phyloP scores from a whole-genome alignment of 345 rosid genomes.

The Heritiera littoralis region DNA sequence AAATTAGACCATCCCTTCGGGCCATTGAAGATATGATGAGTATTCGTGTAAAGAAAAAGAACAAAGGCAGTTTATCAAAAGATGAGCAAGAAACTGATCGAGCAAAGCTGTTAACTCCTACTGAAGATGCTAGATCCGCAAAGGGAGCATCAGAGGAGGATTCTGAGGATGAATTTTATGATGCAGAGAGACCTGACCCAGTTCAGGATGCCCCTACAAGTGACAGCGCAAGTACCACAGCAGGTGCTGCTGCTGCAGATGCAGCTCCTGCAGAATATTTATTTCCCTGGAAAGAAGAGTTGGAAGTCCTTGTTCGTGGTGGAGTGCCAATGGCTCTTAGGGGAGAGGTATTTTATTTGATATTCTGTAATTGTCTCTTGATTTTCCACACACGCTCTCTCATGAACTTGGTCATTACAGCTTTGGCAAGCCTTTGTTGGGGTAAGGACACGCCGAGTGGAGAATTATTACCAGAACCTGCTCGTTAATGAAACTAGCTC shows the following conservation, averaged over 20 bases:
- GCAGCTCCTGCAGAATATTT: constrained; percentile 42
- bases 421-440: constrained; percentile 99
- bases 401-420: constrained; percentile 45
- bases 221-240: constrained; percentile 48
- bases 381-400: constrained; percentile 13
- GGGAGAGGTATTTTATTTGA: constrained; percentile 74
- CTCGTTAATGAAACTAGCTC: constrained; percentile 60
- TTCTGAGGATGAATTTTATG: constrained; percentile 97
- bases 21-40: constrained; percentile 88
- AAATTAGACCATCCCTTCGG: constrained; percentile 78
- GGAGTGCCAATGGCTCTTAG: constrained; percentile 98
- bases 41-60: constrained; percentile 70
- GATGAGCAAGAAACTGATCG: constrained; percentile 45
- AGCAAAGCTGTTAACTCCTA: constrained; percentile 45
- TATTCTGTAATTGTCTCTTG: constrained; percentile 14
- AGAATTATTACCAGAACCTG: constrained; percentile 76
- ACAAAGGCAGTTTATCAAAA: constrained; percentile 48
- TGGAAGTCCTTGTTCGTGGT: constrained; percentile 96
- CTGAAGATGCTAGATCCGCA: constrained; percentile 57
- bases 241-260: constrained; percentile 41
- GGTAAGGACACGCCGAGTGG: constrained; percentile 78
- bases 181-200: constrained; percentile 84
- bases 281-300: constrained; percentile 89
- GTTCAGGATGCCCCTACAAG: constrained; percentile 61
- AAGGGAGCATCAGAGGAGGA: constrained; percentile 87